Conservation (phyloP, 208 protist species). For the Angomonas ambiguus region DNA sequence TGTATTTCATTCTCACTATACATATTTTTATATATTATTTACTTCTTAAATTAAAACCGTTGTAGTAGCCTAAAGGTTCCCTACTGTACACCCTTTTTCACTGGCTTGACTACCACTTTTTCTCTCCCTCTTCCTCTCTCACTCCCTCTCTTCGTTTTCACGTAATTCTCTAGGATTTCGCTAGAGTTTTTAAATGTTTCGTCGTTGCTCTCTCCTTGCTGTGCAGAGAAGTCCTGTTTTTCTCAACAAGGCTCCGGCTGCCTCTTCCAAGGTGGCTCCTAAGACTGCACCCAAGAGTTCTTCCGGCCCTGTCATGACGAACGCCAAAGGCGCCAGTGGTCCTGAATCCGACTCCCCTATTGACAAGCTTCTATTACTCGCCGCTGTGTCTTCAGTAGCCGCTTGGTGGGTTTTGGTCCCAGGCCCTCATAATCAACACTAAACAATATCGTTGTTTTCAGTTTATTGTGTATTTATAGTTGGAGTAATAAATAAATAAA, state of each 20-base stretch:
- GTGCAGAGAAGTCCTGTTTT: conserved; percentile 7
- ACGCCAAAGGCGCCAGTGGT: conserved; percentile 43
- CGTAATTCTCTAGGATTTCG: neutral
- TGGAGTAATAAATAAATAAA: neutral
- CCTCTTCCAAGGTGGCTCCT: conserved; percentile 10
- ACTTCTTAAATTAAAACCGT: neutral
- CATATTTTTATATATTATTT: neutral
- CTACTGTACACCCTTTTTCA: too few relatives aligned
- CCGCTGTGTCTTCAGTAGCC: conserved; percentile 26
- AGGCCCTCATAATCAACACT: conserved; percentile 67
- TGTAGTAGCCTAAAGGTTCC: too few relatives aligned
- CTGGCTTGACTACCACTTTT: neutral
- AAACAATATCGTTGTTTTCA: conserved; percentile 11
- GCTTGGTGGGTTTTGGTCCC: conserved; percentile 61
- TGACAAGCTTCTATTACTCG: conserved; percentile 62
- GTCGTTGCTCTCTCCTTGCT: neutral
- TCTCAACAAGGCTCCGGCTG: conserved; percentile 9
- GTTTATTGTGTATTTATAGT: neutral
- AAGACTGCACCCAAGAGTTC: conserved; percentile 20
- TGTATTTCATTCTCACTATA: neutral
- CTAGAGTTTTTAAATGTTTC: neutral
- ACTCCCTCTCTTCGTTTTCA: neutral
- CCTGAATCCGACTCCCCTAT: conserved; percentile 53
- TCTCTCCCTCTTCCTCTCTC: neutral
- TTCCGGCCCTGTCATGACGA: conserved; percentile 30